Percentiles rank a stretch among this genome's conserved stretches.
These are phyloP conservation scores for Fusarium napiforme DNA, from an alignment of 2,329 filamentous ascomycete genomes.

Conservation along the genomic window DNA sequence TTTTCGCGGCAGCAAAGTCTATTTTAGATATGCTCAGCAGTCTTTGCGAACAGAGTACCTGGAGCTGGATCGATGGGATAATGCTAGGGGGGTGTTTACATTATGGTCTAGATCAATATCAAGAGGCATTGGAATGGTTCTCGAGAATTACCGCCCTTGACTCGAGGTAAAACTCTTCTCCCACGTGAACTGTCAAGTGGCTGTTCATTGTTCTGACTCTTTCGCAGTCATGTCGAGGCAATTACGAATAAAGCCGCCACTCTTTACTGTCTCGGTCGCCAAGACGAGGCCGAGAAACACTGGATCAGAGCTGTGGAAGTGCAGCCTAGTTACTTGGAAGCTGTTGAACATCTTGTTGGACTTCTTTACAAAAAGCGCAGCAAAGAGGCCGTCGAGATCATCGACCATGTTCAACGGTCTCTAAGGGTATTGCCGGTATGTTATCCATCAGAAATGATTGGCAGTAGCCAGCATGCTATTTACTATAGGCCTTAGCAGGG, in stretches of 20 bases:
- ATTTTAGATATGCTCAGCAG: slow-evolving; percentile 78
- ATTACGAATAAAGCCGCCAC: slow-evolving; percentile 94
- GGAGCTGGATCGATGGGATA: slow-evolving; percentile 94
- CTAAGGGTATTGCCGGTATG: slow-evolving; percentile 60
- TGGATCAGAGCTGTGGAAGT: slow-evolving; percentile 88
- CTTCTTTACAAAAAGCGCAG: slow-evolving; percentile 86
- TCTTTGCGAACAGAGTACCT: slow-evolving; percentile 81
- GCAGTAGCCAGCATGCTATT: slow-evolving; percentile 1
- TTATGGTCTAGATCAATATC: slow-evolving; percentile 87
- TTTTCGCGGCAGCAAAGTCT: slow-evolving; percentile 66
- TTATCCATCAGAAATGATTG: slow-evolving; percentile 7
- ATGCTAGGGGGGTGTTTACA: slow-evolving; percentile 90
- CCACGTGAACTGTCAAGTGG: slow-evolving; percentile 47
- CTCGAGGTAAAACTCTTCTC: slow-evolving; percentile 58
- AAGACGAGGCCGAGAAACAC: slow-evolving; percentile 83
- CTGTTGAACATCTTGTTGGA: slow-evolving; percentile 92
- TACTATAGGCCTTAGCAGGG: slow-evolving; percentile 19
- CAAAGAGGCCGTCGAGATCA: slow-evolving; percentile 86
- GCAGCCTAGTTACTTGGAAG: slow-evolving; percentile 90
- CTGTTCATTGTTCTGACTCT: slow-evolving; percentile 46
- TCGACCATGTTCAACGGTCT: slow-evolving; percentile 83
- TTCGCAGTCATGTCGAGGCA: slow-evolving; percentile 83
- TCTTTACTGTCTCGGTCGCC: slow-evolving; percentile 82
- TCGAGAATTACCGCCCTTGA: slow-evolving; percentile 69
- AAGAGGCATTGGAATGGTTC: slow-evolving; percentile 81